phyloP scores from a whole-genome alignment of 1,284 basidiomycete species.

The Ceratobasidium sp. region DNA sequence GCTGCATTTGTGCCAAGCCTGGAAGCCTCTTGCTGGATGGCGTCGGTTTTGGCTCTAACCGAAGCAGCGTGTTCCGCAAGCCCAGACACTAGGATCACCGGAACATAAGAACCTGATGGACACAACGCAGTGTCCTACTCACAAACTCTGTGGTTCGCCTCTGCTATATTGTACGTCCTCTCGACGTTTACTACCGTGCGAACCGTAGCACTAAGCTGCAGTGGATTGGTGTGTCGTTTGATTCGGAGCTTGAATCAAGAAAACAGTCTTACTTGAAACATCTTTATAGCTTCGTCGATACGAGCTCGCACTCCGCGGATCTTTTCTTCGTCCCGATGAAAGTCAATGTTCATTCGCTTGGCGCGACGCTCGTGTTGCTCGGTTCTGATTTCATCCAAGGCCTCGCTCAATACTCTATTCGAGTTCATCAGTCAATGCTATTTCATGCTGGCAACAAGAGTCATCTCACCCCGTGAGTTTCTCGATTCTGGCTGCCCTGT shows the following conservation, averaged over 20 bases:
- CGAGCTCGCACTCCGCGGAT: not conserved
- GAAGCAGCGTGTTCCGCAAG: not conserved
- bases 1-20: not conserved
- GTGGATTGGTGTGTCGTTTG: too few species aligned
- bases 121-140: not conserved
- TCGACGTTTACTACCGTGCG: too few species aligned
- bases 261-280: slow-evolving; percentile 10
- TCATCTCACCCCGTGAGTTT: not conserved
- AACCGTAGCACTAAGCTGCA: too few species aligned
- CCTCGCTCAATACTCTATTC: too few species aligned
- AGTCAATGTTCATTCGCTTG: not conserved
- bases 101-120: not conserved
- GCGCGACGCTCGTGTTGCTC: too few species aligned
- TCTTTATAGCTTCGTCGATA: not conserved
- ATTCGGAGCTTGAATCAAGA: too few species aligned
- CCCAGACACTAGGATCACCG: not conserved
- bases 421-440: too few species aligned
- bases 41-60: not conserved
- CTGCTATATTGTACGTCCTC: not conserved
- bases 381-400: not conserved
- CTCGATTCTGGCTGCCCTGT: not conserved
- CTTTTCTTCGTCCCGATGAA: not conserved
- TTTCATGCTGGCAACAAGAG: too few species aligned
- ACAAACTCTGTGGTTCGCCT: not conserved
- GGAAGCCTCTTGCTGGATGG: not conserved